phyloP scores from a whole-genome alignment of 805 yeast species.

The Osmozyma mogii region DNA sequence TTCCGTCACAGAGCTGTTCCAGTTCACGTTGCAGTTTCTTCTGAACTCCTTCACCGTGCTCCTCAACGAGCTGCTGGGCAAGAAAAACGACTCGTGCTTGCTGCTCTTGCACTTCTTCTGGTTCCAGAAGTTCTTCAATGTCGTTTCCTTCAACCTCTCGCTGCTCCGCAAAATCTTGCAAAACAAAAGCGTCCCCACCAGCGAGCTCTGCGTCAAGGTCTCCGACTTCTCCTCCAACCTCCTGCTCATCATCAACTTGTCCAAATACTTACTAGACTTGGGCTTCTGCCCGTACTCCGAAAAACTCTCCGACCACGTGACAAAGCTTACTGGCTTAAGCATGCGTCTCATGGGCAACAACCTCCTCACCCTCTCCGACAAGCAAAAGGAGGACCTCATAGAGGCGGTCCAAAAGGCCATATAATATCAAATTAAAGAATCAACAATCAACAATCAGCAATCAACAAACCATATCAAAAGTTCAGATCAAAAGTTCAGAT shows the following conservation, averaged over 20 bases:
- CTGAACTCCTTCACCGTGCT: conserved; percentile 32
- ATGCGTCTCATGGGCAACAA: neutral
- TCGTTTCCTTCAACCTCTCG: conserved; percentile 21
- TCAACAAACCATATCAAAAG: too few species aligned
- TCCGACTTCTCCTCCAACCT: conserved; percentile 27
- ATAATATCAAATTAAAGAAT: too few species aligned
- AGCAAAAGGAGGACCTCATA: neutral
- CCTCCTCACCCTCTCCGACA: neutral
- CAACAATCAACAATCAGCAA: too few species aligned
- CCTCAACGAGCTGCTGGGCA: conserved; percentile 12
- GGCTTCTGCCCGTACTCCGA: too few species aligned
- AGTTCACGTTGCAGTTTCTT: conserved; percentile 34
- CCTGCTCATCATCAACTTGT: conserved; percentile 25
- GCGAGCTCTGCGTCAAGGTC: conserved; percentile 17
- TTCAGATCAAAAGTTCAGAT: too few species aligned
- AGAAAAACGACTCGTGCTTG: conserved; percentile 10
- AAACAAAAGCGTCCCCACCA: conserved; percentile 3
- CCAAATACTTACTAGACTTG: conserved; percentile 18
- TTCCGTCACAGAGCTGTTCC: conserved; percentile 29
- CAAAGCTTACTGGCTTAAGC: neutral
- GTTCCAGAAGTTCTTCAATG: conserved; percentile 30
- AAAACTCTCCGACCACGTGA: conserved; percentile 5
- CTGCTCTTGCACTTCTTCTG: conserved; percentile 21
- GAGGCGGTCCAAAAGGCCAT: neutral
- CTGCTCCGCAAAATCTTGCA: conserved; percentile 16